Evolutionary conservation across 176 grass and related monocot genomes (phyloP), one percentile per base, ranked within the genome.

Genomic region (Coix lacrymajobi): DNA sequence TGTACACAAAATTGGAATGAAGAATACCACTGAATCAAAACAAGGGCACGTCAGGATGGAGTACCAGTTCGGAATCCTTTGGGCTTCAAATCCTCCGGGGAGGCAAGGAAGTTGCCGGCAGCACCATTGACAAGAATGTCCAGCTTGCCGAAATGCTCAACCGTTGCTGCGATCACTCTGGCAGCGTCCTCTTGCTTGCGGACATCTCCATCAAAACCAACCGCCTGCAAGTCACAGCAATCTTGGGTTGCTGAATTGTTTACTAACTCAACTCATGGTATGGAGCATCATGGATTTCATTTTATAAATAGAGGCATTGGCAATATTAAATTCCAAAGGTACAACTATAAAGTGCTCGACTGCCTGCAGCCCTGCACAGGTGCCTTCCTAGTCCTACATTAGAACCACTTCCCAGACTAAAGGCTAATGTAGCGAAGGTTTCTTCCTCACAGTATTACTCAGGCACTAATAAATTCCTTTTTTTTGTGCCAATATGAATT

Each of bases 71-170:
- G 87, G 54, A 98, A 95, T 33, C 89, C 96, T 36, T 98, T 98
- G 52, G 96, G 96, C 15, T 89, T 93, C 24, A 98, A 82, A 93
- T 98, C 92, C 87, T 98, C 96, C 0, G 96, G 92, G 16, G 92
- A 93, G 34, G 93, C 89, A 74, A 98, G 92, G 85, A 98, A 98
- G 86, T 98, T 98, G 45, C 96, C 96, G 1, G 96, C 92, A 26
- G 96, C 96, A 11, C 91, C 96, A 16, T 98, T 98, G 63, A 98
- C 80, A 61, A 98, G 96, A 82, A 98, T 93, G 79, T 98, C 92
- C 51, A 98, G 82, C 66, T 66, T 92, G 45, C 91, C 93, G 2
- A 98, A 95, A 77, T 90, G 91, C 61, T 85, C 66, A 30, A 92
- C 75, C 4, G 93, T 93, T 24, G 82, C 78, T 22, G 88, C 83